These are phyloP conservation scores for Corchorus capsularis DNA, from an alignment of 345 rosid species.

Conservation along the genomic window DNA sequence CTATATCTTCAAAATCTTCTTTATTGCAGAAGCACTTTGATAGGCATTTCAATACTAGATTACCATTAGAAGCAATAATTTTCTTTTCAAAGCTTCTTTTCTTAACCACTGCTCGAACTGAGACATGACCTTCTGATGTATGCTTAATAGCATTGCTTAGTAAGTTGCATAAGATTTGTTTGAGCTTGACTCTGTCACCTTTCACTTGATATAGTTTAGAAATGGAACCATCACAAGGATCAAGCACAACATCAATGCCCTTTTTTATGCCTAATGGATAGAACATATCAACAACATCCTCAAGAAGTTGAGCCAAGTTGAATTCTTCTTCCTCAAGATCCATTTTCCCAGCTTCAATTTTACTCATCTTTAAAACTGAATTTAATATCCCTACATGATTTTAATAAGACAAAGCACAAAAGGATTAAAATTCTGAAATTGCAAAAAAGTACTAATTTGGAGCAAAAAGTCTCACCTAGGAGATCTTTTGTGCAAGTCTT, in stretches of 20 bases:
- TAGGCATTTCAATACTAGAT: constrained; percentile 25
- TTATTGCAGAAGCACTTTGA: constrained; percentile 31
- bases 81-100: constrained; percentile 40
- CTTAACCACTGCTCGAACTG: constrained; percentile 56
- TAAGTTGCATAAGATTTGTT: constrained; percentile 62
- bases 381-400: constrained; percentile 50
- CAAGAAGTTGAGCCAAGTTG: constrained; percentile 55
- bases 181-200: constrained; percentile 66
- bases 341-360: constrained; percentile 83
- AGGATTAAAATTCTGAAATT: background rate
- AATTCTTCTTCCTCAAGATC: constrained; percentile 67
- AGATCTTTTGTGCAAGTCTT: constrained; percentile 54
- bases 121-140: constrained; percentile 59
- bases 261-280: constrained; percentile 61
- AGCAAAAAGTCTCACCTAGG: constrained; percentile 41
- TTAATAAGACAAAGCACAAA: constrained; percentile 13
- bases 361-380: constrained; percentile 69
- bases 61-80: constrained; percentile 32
- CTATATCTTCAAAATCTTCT: constrained; percentile 26
- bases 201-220: constrained; percentile 41
- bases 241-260: constrained; percentile 63
- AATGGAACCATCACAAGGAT: constrained; percentile 57
- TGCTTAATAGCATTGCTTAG: constrained; percentile 79
- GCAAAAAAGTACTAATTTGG: background rate
- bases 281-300: constrained; percentile 56